These are phyloP conservation scores for Linanthus parryae DNA, from an alignment of 148 eudicot genomes.

Conservation along the genomic window DNA sequence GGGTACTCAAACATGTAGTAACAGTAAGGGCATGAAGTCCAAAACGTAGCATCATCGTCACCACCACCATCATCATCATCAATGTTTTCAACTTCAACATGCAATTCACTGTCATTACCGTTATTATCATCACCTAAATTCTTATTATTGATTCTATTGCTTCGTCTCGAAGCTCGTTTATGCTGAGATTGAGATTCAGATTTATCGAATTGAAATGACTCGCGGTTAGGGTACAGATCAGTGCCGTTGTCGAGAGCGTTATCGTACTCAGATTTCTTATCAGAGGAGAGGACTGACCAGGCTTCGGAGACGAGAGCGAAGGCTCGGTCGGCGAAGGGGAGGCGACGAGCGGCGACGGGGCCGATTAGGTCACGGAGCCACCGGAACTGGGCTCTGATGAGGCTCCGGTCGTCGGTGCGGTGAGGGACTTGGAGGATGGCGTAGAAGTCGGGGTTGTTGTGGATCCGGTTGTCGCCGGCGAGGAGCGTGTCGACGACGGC, in stretches of 20 bases:
- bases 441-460: conserved; percentile 53
- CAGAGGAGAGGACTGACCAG: conserved; percentile 63
- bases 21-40: conserved; percentile 96
- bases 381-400: conserved; percentile 47
- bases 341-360: conserved; percentile 42
- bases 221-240: conserved; percentile 24
- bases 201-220: no score
- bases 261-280: conserved; percentile 53
- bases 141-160: conserved; percentile 2
- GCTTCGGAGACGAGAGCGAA: conserved; percentile 61
- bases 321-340: conserved; percentile 62
- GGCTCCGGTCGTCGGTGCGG: conserved; percentile 36
- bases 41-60: conserved; percentile 26
- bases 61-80: background rate
- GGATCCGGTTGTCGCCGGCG: conserved; percentile 55
- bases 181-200: conserved; percentile 29
- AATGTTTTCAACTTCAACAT: no score
- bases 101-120: background rate
- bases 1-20: conserved; percentile 65
- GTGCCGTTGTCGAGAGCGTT: conserved; percentile 26
- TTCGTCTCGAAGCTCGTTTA: conserved; percentile 16
- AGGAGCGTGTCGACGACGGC: conserved; percentile 61
- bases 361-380: conserved; percentile 41
- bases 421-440: conserved; percentile 55
- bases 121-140: conserved; percentile 9